These are phyloP conservation scores for Suillus discolor DNA, from an alignment of 768 basidiomycete genomes.

Conservation along the genomic window DNA sequence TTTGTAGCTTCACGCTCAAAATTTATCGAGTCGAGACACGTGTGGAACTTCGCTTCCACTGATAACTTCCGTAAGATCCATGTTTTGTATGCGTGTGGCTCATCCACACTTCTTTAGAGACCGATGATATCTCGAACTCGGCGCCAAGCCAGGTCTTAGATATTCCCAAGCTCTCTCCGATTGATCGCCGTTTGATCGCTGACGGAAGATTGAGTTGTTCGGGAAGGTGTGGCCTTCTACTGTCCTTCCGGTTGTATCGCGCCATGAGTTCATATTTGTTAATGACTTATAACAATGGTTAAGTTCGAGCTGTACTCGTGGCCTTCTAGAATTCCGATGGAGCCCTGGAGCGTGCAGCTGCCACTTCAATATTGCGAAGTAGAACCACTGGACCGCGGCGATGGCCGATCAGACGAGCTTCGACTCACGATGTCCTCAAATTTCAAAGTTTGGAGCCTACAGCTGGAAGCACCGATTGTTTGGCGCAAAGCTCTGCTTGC, in stretches of 20 bases:
- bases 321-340: not conserved
- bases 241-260: not conserved
- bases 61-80: not conserved
- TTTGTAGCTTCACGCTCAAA: not conserved
- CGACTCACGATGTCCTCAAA: not conserved
- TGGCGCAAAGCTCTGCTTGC: not conserved
- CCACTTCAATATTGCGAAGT: not conserved
- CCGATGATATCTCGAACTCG: not conserved
- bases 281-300: not conserved
- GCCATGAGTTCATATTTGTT: not conserved
- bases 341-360: not conserved
- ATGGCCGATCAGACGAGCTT: constrained; percentile 1
- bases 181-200: not conserved
- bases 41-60: not conserved
- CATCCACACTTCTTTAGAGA: not conserved
- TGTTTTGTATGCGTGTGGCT: not conserved
- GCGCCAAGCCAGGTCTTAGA: not conserved
- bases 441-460: not conserved
- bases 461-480: not conserved
- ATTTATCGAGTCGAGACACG: not conserved
- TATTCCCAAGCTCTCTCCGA: not conserved
- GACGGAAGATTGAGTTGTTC: not conserved
- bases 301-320: not conserved
- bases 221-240: not conserved
- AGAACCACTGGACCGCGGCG: not conserved